These are phyloP conservation scores for Suillus subalutaceus DNA, from an alignment of 768 basidiomycete genomes.

Conservation along the genomic window DNA sequence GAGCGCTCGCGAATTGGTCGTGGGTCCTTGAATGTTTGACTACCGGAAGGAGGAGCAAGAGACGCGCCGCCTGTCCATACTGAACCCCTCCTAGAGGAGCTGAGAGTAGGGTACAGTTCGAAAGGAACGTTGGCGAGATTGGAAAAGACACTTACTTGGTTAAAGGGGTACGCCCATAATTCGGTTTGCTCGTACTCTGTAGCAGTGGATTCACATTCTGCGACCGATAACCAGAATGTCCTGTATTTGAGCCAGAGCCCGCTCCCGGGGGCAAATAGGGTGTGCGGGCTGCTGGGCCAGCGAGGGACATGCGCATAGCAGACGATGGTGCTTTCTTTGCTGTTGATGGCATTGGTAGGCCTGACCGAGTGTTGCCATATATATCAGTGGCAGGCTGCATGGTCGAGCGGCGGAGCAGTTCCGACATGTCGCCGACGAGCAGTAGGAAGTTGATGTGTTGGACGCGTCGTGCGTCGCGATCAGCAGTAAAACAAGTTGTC, in stretches of 20 bases:
- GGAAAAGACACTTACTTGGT: slow-evolving; percentile 49
- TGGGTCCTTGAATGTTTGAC: slow-evolving; percentile 67
- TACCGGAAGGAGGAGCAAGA: slow-evolving; percentile 48
- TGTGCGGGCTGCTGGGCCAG: slow-evolving; percentile 71
- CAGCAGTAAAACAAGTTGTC: slow-evolving; percentile 6
- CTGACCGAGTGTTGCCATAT: slow-evolving; percentile 56
- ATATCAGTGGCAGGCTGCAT: slow-evolving; percentile 58
- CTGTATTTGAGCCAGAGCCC: slow-evolving; percentile 52
- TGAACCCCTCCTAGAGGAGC: slow-evolving; percentile 78
- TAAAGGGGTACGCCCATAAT: slow-evolving; percentile 74
- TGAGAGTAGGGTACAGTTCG: slow-evolving; percentile 24
- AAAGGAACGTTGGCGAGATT: slow-evolving; percentile 12
- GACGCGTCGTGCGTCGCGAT: slow-evolving; percentile 15
- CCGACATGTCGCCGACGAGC: slow-evolving; percentile 38
- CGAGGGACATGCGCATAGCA: slow-evolving; percentile 67
- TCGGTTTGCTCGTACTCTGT: slow-evolving; percentile 68
- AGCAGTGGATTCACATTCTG: slow-evolving; percentile 71
- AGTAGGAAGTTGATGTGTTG: slow-evolving; percentile 9
- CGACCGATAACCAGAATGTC: slow-evolving; percentile 70
- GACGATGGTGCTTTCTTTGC: slow-evolving; percentile 63
- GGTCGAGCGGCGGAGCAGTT: slow-evolving; percentile 57
- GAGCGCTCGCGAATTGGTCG: slow-evolving; percentile 77
- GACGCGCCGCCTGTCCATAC: slow-evolving; percentile 62
- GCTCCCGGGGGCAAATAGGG: slow-evolving; percentile 45
- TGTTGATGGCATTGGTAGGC: slow-evolving; percentile 75